A percentile compares a stretch with the other conserved stretches of the same genome.
Evolutionary conservation across 805 yeast genomes (phyloP).

Genomic region (Metschnikowia gruessii): DNA sequence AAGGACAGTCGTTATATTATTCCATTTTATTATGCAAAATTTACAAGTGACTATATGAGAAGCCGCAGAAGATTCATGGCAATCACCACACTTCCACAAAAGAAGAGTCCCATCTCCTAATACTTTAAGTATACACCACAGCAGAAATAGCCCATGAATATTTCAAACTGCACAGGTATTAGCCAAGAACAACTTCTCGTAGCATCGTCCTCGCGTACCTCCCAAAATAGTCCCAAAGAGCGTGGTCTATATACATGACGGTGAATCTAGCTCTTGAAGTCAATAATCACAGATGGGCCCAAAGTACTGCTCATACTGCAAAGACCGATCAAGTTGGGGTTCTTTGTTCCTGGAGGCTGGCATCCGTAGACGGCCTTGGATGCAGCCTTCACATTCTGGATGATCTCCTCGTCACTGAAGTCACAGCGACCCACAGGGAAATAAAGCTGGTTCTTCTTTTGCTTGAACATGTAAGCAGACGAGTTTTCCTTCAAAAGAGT

Average conservation of each 20-base stretch:
- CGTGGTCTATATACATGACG: constrained; percentile 17
- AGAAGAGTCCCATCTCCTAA: too few species aligned
- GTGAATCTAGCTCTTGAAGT: constrained; percentile 24
- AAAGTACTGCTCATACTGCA: constrained; percentile 65
- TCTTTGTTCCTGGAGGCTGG: constrained; percentile 58
- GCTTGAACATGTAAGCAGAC: constrained; percentile 78
- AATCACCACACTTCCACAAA: too few species aligned
- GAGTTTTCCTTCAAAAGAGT: constrained; percentile 50
- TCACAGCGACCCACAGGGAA: constrained; percentile 74
- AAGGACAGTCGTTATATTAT: too few species aligned
- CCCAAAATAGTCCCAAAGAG: not conserved
- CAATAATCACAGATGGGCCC: constrained; percentile 77
- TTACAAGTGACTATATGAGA: too few species aligned
- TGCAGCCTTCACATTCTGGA: constrained; percentile 67
- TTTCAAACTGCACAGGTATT: too few species aligned
- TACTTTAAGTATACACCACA: too few species aligned
- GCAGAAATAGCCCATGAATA: too few species aligned
- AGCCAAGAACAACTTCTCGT: too few species aligned
- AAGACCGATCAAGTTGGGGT: constrained; percentile 67
- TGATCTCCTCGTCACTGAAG: constrained; percentile 72
- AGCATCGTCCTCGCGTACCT: too few species aligned
- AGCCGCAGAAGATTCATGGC: too few species aligned
- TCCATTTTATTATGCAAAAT: too few species aligned
- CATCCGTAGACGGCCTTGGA: constrained; percentile 58
- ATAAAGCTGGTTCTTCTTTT: constrained; percentile 56